Evolutionary conservation across 345 rosid species (phyloP).

Genomic region (Gossypium herbaceum): DNA sequence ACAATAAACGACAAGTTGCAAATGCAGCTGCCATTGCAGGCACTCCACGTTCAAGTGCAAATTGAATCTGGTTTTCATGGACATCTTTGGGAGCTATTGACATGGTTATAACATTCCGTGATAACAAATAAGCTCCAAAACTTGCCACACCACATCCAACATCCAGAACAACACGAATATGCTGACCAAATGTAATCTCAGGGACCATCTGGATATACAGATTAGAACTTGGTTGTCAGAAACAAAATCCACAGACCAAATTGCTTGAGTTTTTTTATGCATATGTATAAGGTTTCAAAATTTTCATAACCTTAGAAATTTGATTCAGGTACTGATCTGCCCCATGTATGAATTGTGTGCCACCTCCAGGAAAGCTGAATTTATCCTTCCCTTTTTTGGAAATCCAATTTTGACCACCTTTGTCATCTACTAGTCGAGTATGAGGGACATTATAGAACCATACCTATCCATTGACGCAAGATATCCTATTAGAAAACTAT

Average conservation of each 20-base stretch:
- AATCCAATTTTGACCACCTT: constrained; percentile 98
- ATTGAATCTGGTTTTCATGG: constrained; percentile 97
- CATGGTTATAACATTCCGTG: constrained; percentile 71
- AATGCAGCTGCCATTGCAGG: constrained; percentile 99
- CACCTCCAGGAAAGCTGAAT: constrained; percentile 96
- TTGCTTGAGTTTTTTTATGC: not conserved
- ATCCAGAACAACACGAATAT: constrained; percentile 70
- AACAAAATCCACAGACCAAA: not conserved
- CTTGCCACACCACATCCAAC: constrained; percentile 99
- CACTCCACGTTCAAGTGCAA: constrained; percentile 98
- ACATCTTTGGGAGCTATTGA: constrained; percentile 99
- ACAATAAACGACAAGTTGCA: constrained; percentile 65
- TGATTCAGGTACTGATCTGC: constrained; percentile 89
- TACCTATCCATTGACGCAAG: constrained; percentile 41
- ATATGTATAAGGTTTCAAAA: not conserved
- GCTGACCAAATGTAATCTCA: constrained; percentile 68
- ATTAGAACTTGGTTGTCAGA: constrained; percentile 19
- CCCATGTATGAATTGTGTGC: constrained; percentile 96
- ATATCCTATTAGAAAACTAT: constrained; percentile 15
- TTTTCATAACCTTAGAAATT: constrained; percentile 57
- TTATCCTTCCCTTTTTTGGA: constrained; percentile 52
- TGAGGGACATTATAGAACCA: constrained; percentile 93
- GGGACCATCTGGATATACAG: constrained; percentile 66
- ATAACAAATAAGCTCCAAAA: constrained; percentile 92
- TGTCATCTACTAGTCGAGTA: constrained; percentile 78